phyloP scores from a whole-genome alignment of 2,329 filamentous ascomycete genomes.

The Elsinoe batatas region DNA sequence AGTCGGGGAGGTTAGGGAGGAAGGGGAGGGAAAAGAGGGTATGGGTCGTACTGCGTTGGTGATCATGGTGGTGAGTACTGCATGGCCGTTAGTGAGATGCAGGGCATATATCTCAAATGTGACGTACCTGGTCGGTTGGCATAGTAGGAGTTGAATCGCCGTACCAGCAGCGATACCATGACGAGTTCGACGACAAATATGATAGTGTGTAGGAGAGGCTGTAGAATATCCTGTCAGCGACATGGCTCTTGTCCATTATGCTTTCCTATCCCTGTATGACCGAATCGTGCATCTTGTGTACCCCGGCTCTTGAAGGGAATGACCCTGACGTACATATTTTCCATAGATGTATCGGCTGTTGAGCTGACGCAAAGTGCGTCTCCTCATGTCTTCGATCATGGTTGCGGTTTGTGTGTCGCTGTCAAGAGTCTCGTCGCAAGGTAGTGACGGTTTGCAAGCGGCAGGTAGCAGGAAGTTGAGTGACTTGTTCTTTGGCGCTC shows the following conservation, averaged over 20 bases:
- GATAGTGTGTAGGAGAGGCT: constrained; percentile 81
- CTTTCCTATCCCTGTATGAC: neutral
- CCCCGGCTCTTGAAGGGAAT: constrained; percentile 10
- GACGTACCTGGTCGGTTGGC: constrained; percentile 68
- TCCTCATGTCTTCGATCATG: constrained; percentile 13
- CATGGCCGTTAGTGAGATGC: constrained; percentile 2
- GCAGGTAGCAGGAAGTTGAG: neutral
- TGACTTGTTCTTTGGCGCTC: neutral
- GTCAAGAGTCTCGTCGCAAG: neutral
- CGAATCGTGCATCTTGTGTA: neutral
- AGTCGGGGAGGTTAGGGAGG: constrained; percentile 15
- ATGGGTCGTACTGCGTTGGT: constrained; percentile 67
- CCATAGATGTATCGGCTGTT: constrained; percentile 67
- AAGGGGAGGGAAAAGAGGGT: neutral
- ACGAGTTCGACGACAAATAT: constrained; percentile 84
- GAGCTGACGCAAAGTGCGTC: constrained; percentile 40
- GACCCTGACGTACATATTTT: constrained; percentile 52
- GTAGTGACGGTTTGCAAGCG: constrained; percentile 11
- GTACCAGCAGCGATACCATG: constrained; percentile 68
- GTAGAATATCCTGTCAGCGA: constrained; percentile 16
- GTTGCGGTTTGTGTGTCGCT: constrained; percentile 6
- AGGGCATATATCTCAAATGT: constrained; percentile 13
- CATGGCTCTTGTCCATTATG: neutral
- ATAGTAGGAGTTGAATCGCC: constrained; percentile 92
- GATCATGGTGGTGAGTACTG: constrained; percentile 96